phyloP scores from a whole-genome alignment of 306 rosid species.

The Lithocarpus polystachyus region DNA sequence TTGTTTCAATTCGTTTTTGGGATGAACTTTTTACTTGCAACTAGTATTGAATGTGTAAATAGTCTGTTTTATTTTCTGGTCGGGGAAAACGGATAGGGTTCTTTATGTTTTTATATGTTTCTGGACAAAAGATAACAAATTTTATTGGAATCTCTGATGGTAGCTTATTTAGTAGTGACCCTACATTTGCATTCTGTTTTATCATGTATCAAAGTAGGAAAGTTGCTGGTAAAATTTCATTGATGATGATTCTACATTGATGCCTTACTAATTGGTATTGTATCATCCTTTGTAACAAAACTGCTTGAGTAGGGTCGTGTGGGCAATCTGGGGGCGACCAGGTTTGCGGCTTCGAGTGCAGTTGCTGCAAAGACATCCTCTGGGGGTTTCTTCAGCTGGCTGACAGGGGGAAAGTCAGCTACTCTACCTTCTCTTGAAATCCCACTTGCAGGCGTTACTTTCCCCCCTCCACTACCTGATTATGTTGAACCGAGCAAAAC shows the following conservation, averaged over 20 bases:
- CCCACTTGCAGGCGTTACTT: constrained; percentile 57
- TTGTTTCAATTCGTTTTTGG: not conserved
- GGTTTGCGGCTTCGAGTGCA: constrained; percentile 59
- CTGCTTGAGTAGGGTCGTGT: constrained; percentile 50
- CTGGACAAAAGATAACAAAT: not conserved
- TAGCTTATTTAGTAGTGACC: not conserved
- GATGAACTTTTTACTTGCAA: not conserved
- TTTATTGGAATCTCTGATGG: not conserved
- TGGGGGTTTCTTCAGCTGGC: constrained; percentile 77
- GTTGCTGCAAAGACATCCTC: constrained; percentile 54
- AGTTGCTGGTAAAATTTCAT: not conserved
- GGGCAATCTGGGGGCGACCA: constrained; percentile 45
- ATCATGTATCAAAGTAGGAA: not conserved
- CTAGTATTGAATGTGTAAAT: not conserved
- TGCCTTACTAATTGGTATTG: not conserved
- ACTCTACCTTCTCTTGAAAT: constrained; percentile 52
- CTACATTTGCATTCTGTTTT: not conserved
- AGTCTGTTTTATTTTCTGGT: not conserved
- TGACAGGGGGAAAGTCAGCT: constrained; percentile 60
- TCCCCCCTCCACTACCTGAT: constrained; percentile 72
- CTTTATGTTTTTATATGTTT: not conserved
- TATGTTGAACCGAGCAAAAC: constrained; percentile 71
- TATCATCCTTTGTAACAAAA: not conserved
- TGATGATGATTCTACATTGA: not conserved
- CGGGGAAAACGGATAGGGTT: not conserved